These are phyloP conservation scores for Malassezia globosa DNA, from an alignment of 1,284 basidiomycete genomes.

Conservation along the genomic window DNA sequence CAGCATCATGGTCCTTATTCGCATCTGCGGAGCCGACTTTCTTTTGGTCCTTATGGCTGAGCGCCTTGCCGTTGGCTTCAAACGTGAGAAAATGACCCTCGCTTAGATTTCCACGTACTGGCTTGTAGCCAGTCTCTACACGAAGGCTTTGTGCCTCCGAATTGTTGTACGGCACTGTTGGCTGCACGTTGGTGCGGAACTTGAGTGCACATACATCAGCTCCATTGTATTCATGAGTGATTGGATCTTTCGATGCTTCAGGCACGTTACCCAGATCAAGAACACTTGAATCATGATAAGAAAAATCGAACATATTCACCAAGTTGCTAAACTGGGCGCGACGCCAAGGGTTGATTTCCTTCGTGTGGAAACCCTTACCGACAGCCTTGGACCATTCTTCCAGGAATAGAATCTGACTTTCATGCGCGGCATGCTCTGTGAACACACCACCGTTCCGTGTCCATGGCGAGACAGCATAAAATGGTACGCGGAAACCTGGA, in stretches of 20 bases:
- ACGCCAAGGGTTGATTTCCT: slow-evolving; percentile 29
- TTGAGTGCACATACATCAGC: slow-evolving; percentile 7
- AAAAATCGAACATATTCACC: slow-evolving; percentile 33
- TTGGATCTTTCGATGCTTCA: slow-evolving; percentile 16
- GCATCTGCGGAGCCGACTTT: background rate
- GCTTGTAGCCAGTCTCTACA: slow-evolving; percentile 28
- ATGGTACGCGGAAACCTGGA: slow-evolving; percentile 38
- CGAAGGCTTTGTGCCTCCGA: slow-evolving; percentile 3
- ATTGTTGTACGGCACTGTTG: slow-evolving; percentile 15
- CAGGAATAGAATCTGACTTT: slow-evolving; percentile 32
- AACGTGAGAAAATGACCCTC: slow-evolving; percentile 33
- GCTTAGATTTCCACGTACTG: slow-evolving; percentile 24
- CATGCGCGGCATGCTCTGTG: slow-evolving; percentile 30
- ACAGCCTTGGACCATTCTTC: slow-evolving; percentile 35
- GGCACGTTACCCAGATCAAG: slow-evolving; percentile 16
- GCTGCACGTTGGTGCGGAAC: background rate
- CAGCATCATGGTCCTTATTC: background rate
- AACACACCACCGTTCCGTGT: slow-evolving; percentile 34
- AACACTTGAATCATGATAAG: slow-evolving; percentile 15
- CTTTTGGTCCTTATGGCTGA: slow-evolving; percentile 5
- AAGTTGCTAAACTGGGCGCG: slow-evolving; percentile 32
- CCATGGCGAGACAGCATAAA: slow-evolving; percentile 33
- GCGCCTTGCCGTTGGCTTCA: slow-evolving; percentile 20
- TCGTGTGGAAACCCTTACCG: slow-evolving; percentile 24
- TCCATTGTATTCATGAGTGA: slow-evolving; percentile 21